phyloP scores from a whole-genome alignment of 2,329 filamentous ascomycete species.

The Moelleriella libera region DNA sequence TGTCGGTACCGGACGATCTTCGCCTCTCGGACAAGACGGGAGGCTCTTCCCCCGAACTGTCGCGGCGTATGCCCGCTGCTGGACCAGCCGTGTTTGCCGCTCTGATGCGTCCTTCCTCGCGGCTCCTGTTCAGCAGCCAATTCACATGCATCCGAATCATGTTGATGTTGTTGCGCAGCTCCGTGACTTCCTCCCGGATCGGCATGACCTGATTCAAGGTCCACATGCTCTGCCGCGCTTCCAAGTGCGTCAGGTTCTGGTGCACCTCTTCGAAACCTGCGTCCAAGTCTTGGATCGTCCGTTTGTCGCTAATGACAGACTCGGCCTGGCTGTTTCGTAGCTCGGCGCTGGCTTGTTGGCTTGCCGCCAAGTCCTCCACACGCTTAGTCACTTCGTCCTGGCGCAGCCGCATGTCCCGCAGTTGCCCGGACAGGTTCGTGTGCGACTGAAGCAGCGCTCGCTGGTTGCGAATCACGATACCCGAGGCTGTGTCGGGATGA shows the following conservation, averaged over 20 bases:
- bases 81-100: constrained; percentile 21
- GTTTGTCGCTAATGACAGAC: constrained; percentile 34
- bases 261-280: constrained; percentile 40
- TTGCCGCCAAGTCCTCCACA: constrained; percentile 22
- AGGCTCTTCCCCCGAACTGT: constrained; percentile 12
- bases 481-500: constrained; percentile 32
- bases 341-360: constrained; percentile 12
- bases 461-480: constrained; percentile 34
- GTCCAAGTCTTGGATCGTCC: constrained; percentile 27
- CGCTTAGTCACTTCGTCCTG: constrained; percentile 19
- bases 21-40: constrained; percentile 19
- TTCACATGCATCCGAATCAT: constrained; percentile 45
- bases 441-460: constrained; percentile 31
- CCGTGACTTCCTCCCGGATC: constrained; percentile 47
- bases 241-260: constrained; percentile 41
- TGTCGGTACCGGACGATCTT: constrained; percentile 21
- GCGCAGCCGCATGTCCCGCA: constrained; percentile 18
- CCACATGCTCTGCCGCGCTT: constrained; percentile 45
- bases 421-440: constrained; percentile 17
- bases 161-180: constrained; percentile 41
- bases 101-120: constrained; percentile 29
- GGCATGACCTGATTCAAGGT: constrained; percentile 47
- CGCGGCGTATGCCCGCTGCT: constrained; percentile 15
- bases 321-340: constrained; percentile 6
- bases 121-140: constrained; percentile 39